Evolutionary conservation across 495 filamentous ascomycete genomes (phyloP), one percentile per base, ranked within the genome.

Genomic region (Parathielavia appendiculata): DNA sequence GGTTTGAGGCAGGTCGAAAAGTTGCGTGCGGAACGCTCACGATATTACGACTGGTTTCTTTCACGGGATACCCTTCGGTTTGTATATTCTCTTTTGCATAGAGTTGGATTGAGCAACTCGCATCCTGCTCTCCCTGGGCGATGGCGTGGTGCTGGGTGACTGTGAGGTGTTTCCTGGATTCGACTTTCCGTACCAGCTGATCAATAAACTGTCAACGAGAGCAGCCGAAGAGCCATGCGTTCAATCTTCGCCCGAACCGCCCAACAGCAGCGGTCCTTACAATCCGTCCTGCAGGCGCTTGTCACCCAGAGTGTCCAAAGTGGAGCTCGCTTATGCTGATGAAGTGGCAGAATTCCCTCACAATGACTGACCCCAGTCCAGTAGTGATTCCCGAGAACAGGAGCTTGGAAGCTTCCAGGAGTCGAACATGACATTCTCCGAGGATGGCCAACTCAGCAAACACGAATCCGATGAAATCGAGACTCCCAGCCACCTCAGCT

Each of bases 241-340:
- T n/a, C n/a, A n/a, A n/a, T n/a, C n/a, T n/a, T n/a, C n/a, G n/a
- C n/a, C n/a, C n/a, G n/a, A n/a, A n/a, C n/a, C 22, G 0, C 1
- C 22, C 23, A 16, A 5, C 14, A 34, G 23, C 47, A 16, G 47
- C 23, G 16, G 30, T 16, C 9, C 30, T 43, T 7, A n/a, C n/a
- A n/a, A n/a, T n/a, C n/a, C n/a, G n/a, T n/a, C n/a, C n/a, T n/a
- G n/a, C n/a, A n/a, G n/a, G n/a, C 32, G 14, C 53, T 14, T n/a
- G 40, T 34, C 53, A 44, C 1, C 32, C 40, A 26, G 23, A 32
- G 12, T 6, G 54, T 50, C 44, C 30, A 23, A 55, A 46, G 60
- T 63, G 60, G 60, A 51, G 41, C 60, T 41, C 40, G 40, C 38
- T 52, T 34, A 49, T 62, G 50, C 50, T 58, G 60, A 58, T 62